These are phyloP conservation scores for Glarea lozoyensis DNA, from an alignment of 495 filamentous ascomycete species.

Conservation along the genomic window DNA sequence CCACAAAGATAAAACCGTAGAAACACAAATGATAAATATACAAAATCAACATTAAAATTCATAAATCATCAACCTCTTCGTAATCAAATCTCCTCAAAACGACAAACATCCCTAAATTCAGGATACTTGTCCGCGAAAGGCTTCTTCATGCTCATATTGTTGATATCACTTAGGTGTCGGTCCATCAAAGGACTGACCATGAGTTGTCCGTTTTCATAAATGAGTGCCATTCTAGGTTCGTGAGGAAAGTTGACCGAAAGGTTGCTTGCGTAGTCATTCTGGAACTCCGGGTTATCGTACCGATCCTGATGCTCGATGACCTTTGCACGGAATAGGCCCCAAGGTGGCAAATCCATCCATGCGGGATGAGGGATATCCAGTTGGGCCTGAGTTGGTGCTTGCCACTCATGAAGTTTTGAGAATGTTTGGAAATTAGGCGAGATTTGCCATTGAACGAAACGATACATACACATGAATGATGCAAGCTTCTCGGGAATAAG, in stretches of 20 bases:
- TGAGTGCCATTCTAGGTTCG: constrained; percentile 15
- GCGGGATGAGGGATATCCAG: constrained; percentile 21
- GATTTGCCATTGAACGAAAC: constrained; percentile 25
- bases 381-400: constrained; percentile 19
- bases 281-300: constrained; percentile 26
- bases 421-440: constrained; percentile 20
- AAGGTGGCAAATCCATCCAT: constrained; percentile 27
- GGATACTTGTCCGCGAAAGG: constrained; percentile 20
- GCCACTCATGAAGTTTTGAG: constrained; percentile 19
- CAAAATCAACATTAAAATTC: too few relatives aligned
- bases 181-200: constrained; percentile 12
- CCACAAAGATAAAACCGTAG: too few relatives aligned
- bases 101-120: constrained; percentile 20
- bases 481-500: constrained; percentile 18
- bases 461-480: constrained; percentile 22
- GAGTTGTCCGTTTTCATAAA: constrained; percentile 17
- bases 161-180: constrained; percentile 13
- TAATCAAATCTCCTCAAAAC: constrained; percentile 21
- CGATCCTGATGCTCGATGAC: constrained; percentile 23
- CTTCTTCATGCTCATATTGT: constrained; percentile 20
- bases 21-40: too few relatives aligned
- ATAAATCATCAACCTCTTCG: too few relatives aligned
- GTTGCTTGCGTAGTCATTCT: constrained; percentile 20
- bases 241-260: constrained; percentile 21
- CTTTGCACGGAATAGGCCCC: constrained; percentile 22